phyloP scores from a whole-genome alignment of 2,329 filamentous ascomycete species.

The Hansfordia pulvinata region DNA sequence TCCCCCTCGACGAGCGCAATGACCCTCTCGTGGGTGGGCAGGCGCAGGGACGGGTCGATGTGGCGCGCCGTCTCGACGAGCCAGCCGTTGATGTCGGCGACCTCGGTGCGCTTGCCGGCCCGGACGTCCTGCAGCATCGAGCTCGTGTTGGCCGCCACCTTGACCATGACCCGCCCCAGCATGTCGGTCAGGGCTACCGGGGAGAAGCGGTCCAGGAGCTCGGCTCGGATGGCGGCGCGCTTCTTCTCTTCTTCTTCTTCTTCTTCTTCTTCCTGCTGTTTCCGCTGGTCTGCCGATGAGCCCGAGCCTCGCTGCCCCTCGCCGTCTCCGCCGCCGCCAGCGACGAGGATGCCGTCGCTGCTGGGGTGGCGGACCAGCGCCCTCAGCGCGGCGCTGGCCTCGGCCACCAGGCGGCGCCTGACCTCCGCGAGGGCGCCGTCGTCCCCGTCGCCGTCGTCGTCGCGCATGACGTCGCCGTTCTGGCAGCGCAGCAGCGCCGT shows the following conservation, averaged over 20 bases:
- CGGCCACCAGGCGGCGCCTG: conserved; percentile 60
- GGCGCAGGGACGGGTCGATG: too few species aligned
- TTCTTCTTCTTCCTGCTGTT: too few species aligned
- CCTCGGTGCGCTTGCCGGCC: conserved; percentile 37
- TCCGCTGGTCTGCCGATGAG: too few species aligned
- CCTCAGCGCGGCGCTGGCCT: conserved; percentile 61
- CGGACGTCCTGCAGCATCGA: conserved; percentile 49
- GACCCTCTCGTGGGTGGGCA: too few species aligned
- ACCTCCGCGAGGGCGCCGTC: conserved; percentile 49
- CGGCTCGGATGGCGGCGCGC: conserved; percentile 17
- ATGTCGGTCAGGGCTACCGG: conserved; percentile 24
- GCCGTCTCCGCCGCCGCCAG: not conserved
- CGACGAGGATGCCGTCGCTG: conserved; percentile 22
- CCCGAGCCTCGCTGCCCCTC: not conserved
- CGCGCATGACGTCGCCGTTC: conserved; percentile 64
- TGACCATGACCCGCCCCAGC: conserved; percentile 31
- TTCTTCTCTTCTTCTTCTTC: conserved; percentile 35
- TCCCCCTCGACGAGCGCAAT: too few species aligned
- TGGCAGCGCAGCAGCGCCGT: conserved; percentile 63
- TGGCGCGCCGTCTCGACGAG: conserved; percentile 33
- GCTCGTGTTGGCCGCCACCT: conserved; percentile 39
- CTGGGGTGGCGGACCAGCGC: conserved; percentile 48
- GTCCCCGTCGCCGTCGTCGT: conserved; percentile 29
- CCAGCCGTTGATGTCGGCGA: conserved; percentile 47
- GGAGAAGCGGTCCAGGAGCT: conserved; percentile 27